Base-by-base conservation (phyloP, 169 alveolate genomes). In the Plasmodium knowlesi region DNA sequence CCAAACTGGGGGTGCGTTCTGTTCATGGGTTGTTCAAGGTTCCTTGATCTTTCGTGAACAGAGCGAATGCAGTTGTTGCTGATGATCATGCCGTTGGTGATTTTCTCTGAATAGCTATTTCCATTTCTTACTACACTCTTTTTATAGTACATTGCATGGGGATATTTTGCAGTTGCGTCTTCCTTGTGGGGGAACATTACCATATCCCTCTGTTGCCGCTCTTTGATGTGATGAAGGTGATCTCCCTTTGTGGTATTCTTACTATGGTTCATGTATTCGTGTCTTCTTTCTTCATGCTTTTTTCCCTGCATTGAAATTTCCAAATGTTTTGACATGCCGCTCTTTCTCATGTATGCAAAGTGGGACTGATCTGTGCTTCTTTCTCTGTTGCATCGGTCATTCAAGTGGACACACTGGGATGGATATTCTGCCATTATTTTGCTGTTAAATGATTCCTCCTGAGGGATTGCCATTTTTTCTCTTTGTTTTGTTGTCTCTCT, bases 401-500 rank as follows among this genome's bases (percentile, higher is more conserved):
- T 50, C 61, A 50, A 10, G 25, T 50, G 19, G 22, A 12, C 0
- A 12, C 1, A 2, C 9, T 50, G 61, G 25, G 19, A 14, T 50
- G 61, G 22, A 0, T 1, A 2, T 0, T 50, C n/a, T 67, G 12
- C 76, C n/a, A 67, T 28, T 8, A 67, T 67, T 67, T 5, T 67
- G 4, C 5, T 67, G 30, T 25, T 67, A 22, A 8, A 67, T 67
- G 30, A n/a, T 67, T 67, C 39, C 19, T 67, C n/a, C n/a, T 9
- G 37, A 67, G 76, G 76, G 32, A 28, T 67, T 5, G 39, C n/a
- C 41, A 25, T 19, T 22, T 6, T 19, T 19, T 67, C 76, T 9
- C 76, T 67, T n/a, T 67, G 76, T 67, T 39, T 67, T 67, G 76
- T 67, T 67, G 76, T 67, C 14, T 67, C 76, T n/a, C 41, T 67